phyloP scores from a whole-genome alignment of 345 rosid genomes.

The Clarkia xantiana region DNA sequence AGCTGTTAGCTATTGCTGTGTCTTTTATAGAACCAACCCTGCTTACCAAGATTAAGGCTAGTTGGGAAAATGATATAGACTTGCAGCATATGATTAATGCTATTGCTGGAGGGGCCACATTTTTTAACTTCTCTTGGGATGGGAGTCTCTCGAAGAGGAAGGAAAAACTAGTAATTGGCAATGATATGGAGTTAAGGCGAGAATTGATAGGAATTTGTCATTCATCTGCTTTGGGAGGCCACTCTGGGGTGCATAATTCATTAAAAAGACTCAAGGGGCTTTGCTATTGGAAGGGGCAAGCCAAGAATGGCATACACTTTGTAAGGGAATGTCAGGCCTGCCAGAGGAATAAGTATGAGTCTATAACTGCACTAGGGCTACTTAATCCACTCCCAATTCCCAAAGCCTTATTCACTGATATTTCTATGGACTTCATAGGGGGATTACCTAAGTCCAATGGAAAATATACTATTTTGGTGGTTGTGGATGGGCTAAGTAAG shows the following conservation, averaged over 20 bases:
- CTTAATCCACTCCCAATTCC: constrained; percentile 1
- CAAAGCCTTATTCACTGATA: neutral
- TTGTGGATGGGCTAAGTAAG: constrained; percentile 3
- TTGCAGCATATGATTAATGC: no score
- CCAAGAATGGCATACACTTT: neutral
- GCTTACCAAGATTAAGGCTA: neutral
- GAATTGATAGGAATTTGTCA: neutral
- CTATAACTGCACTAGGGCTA: neutral
- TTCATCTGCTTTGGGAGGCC: neutral
- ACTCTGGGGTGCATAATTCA: neutral
- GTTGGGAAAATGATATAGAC: neutral
- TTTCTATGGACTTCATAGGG: neutral
- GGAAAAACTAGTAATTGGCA: neutral
- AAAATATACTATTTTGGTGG: neutral
- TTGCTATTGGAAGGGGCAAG: neutral
- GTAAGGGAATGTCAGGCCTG: neutral
- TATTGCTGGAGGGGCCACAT: no score
- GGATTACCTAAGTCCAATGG: neutral
- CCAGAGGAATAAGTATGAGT: neutral
- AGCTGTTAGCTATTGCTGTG: neutral
- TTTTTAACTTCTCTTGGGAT: neutral
- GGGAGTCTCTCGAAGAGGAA: neutral
- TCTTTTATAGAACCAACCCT: neutral
- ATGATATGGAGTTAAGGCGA: neutral
- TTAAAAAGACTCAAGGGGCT: neutral